Percentiles rank a stretch among this genome's conserved stretches.
phyloP scores from a whole-genome alignment of 2,329 filamentous ascomycete genomes.

The Ophiocordyceps australis region DNA sequence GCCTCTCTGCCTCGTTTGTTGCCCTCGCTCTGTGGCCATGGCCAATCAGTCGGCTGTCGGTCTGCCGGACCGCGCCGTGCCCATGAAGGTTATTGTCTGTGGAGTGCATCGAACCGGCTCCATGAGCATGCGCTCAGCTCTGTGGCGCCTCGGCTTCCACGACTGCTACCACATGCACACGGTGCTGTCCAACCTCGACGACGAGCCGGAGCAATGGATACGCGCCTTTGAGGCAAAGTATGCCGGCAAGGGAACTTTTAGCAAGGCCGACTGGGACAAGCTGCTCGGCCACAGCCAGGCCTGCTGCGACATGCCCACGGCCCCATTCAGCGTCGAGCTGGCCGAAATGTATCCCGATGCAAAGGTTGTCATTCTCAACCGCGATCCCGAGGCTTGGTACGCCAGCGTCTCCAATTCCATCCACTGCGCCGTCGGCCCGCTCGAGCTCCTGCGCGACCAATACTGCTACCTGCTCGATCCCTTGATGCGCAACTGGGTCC shows the following conservation, averaged over 20 bases:
- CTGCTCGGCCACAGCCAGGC: conserved; percentile 27
- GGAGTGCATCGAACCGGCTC: conserved; percentile 19
- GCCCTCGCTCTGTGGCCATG: too few relatives aligned
- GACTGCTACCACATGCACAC: conserved; percentile 12
- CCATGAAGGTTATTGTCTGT: conserved; percentile 21
- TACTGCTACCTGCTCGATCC: conserved; percentile 12
- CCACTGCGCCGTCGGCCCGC: conserved; percentile 4
- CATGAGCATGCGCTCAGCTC: conserved; percentile 11
- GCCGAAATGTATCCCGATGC: conserved; percentile 15
- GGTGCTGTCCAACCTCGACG: conserved; percentile 5
- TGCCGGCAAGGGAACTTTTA: conserved; percentile 10
- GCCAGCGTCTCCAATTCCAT: conserved; percentile 9
- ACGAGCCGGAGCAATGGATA: conserved; percentile 10
- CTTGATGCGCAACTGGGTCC: conserved; percentile 6
- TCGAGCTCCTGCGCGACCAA: conserved; percentile 4
- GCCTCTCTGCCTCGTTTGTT: too few relatives aligned
- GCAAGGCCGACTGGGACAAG: conserved; percentile 23
- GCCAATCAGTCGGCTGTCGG: neutral
- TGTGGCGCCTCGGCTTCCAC: conserved; percentile 10
- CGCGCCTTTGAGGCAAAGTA: conserved; percentile 14
- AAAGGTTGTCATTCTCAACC: conserved; percentile 19
- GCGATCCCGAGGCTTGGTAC: conserved; percentile 20
- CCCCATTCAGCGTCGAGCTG: conserved; percentile 25
- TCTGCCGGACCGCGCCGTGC: conserved; percentile 12
- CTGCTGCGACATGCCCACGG: conserved; percentile 35